Evolutionary conservation across 768 basidiomycete species (phyloP), one percentile per base, ranked within the genome.

Genomic region (Leccinum subtestaceum): DNA sequence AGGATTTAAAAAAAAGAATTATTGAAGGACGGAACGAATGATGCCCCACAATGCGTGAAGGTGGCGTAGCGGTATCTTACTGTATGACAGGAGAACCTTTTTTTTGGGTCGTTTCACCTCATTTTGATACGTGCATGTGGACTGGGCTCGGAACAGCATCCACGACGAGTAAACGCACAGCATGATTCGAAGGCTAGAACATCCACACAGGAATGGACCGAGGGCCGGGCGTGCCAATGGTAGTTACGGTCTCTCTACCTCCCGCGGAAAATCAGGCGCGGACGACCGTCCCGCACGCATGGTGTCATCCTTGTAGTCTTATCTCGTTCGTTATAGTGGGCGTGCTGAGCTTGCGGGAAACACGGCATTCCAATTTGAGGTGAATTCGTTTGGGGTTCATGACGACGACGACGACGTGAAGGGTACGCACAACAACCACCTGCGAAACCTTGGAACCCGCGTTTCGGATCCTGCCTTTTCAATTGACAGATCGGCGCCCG

Each of bases 51-150:
- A 25, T 23, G 23, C 54, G 27, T 57, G 56, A 55, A 13, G 38
- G 58, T 60, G 57, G 59, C 54, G 53, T 21, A 40, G 19, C 38
- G 17, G 49, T 31, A 19, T 15, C 38, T 19, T 27, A 27, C 38
- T 17, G 23, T n/a, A 49, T 52, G 61, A 52, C 43, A 48, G 32
- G 48, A 51, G 15, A 60, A 64, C 56, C 50, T 53, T 59, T n/a
- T 49, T 47, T 52, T 3, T 17, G 7, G 38, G 7, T 15, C 3
- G 17, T 38, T 19, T 45, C 43, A 45, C 19, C 43, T 45, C 43
- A 45, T 45, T 45, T 43, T 19, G 43, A 45, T 45, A 38, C 25
- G 25, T 23, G 40, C 19, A 7, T 21, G 52, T 46, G 52, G 55
- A 53, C 10, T 61, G 63, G 51, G 5, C 17, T 36, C n/a, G 27